Base-by-base conservation (phyloP, 2,329 filamentous ascomycete species). In the Rutstroemia sp. region DNA sequence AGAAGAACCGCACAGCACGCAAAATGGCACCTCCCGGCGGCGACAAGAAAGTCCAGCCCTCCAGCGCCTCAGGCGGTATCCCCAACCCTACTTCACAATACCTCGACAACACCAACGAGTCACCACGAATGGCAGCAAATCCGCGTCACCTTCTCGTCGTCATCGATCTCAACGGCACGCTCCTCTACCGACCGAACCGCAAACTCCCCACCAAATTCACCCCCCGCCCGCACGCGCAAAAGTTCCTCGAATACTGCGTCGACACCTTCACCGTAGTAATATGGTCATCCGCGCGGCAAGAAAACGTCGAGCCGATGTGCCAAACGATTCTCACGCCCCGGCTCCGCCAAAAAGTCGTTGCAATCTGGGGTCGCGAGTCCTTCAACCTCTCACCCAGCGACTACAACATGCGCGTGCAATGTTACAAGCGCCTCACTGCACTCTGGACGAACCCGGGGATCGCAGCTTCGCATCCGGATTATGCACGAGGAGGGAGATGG, bases 121-220 rank as follows among this genome's bases (percentile, higher is more conserved):
- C 73, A 0, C 76, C 82, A 0, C 64, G 69, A 27, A 61, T 62
- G 16, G 71, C 80, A 3, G 41, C 70, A 0, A 51, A 70, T 1
- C 79, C 84, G 1, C 81, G 82, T 42, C 80, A 79, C 16, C 78
- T 96, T 37, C 82, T 99, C 21, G 77, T 99, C 51, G 81, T 97
- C 48, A 81, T 97, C 60, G 94, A 99, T 72, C 81, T 99, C 39
- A 99, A 97, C 70, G 94, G 94, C 60, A 96, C 92, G 0, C 78
- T 99, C 1, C 79, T 97, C 38, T 78, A 81, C 72, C 87, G 94
- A 5, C 85, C 83, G 8, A 76, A 75, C 52, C 75, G 75, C 47
- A 69, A 68, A 25, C 66, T 72, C 1, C 75, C 77, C 3, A 78
- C 75, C 9, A 69, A 70, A 44, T 88, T 91, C 68, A 72, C 83